Percentiles rank a stretch among this genome's conserved stretches.
Evolutionary conservation across 1,139 yeast species (phyloP).

Genomic region (Pichia cactophila): DNA sequence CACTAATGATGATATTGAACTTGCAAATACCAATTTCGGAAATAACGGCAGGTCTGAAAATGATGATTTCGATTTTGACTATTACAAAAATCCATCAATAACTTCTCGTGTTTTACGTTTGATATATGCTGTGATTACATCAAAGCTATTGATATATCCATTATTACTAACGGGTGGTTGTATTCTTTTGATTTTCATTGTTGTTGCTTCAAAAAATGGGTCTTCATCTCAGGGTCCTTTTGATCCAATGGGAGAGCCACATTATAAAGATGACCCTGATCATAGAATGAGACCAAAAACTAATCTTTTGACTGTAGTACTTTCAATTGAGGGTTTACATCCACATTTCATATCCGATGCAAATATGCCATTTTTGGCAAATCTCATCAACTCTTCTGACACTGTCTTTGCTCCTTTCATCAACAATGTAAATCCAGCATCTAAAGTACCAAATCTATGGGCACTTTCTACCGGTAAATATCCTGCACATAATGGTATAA

Average conservation of each 20-base stretch:
- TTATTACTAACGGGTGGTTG: background rate
- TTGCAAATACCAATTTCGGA: slow-evolving; percentile 3
- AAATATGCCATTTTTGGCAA: slow-evolving; percentile 65
- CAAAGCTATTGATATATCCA: slow-evolving; percentile 1
- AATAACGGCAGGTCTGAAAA: background rate
- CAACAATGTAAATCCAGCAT: slow-evolving; percentile 82
- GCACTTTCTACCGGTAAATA: slow-evolving; percentile 77
- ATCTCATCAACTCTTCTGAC: slow-evolving; percentile 39
- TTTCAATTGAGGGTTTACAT: slow-evolving; percentile 84
- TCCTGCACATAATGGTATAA: slow-evolving; percentile 82
- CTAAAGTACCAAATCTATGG: slow-evolving; percentile 92
- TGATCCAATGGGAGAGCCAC: background rate
- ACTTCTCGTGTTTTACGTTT: background rate
- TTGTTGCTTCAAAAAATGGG: slow-evolving; percentile 2
- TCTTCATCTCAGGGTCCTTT: background rate
- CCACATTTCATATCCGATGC: slow-evolving; percentile 73
- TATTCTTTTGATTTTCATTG: slow-evolving; percentile 7
- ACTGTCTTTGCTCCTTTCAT: slow-evolving; percentile 69
- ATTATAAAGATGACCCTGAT: background rate
- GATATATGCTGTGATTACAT: background rate
- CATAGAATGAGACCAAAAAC: background rate
- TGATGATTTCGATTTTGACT: background rate
- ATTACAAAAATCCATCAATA: background rate
- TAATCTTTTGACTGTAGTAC: slow-evolving; percentile 49
- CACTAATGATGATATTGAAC: slow-evolving; percentile 8